Conservation (phyloP, 2,329 filamentous ascomycete genomes). For the Cryoendolithus antarcticus region DNA sequence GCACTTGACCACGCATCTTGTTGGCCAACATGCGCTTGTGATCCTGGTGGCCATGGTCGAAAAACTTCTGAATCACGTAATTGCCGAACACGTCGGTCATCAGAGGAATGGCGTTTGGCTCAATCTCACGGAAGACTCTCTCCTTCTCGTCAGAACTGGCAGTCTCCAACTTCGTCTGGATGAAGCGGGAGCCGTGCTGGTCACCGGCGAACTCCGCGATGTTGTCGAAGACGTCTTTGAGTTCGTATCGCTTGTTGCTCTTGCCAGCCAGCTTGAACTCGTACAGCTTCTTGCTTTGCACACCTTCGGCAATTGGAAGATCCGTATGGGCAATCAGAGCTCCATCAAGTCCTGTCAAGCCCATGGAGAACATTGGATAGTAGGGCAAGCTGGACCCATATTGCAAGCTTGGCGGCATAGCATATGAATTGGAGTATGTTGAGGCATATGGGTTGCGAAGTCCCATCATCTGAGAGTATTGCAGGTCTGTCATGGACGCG, state of each 20-base stretch:
- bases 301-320: conserved; percentile 42
- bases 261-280: conserved; percentile 69
- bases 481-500: conserved; percentile 21
- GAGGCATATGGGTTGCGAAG: conserved; percentile 22
- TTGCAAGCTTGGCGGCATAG: conserved; percentile 24
- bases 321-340: conserved; percentile 40
- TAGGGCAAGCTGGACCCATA: conserved; percentile 24
- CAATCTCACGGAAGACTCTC: conserved; percentile 75
- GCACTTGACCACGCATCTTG: conserved; percentile 77
- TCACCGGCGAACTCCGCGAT: conserved; percentile 93
- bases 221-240: conserved; percentile 78
- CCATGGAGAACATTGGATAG: conserved; percentile 23
- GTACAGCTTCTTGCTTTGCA: conserved; percentile 61
- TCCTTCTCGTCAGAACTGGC: conserved; percentile 96
- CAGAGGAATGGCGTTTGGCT: conserved; percentile 69
- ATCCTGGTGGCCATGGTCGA: conserved; percentile 85
- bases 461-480: conserved; percentile 24
- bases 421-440: conserved; percentile 22
- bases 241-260: conserved; percentile 61
- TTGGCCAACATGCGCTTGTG: conserved; percentile 81
- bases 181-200: conserved; percentile 89
- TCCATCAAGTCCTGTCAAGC: conserved; percentile 26
- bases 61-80: conserved; percentile 96
- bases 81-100: conserved; percentile 98
- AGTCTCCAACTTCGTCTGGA: conserved; percentile 80